Evolutionary conservation across 257 asterid genomes (phyloP).

Genomic region (Dorcoceras hygrometricum): DNA sequence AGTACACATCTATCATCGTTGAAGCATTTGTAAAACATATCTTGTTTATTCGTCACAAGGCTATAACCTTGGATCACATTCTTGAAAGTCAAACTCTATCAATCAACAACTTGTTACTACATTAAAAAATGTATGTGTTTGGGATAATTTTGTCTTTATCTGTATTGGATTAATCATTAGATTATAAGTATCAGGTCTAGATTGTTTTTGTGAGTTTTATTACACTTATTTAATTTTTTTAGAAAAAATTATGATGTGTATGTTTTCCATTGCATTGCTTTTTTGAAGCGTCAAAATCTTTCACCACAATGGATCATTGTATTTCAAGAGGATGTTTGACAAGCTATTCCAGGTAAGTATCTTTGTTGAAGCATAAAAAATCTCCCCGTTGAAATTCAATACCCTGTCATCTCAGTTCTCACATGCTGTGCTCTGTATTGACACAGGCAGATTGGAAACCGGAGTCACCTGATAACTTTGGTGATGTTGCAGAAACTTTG

Average conservation of each 20-base stretch:
- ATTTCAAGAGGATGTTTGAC: constrained; percentile 83
- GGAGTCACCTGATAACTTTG: constrained; percentile 71
- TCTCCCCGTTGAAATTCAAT: constrained; percentile 14
- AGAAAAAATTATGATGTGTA: not conserved
- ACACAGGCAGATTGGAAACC: constrained; percentile 94
- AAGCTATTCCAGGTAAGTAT: constrained; percentile 78
- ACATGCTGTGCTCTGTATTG: constrained; percentile 18
- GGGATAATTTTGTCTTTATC: not conserved
- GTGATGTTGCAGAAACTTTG: constrained; percentile 54
- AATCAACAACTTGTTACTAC: not conserved
- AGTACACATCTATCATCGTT: not conserved
- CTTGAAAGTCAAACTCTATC: not conserved
- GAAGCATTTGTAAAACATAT: too few species aligned
- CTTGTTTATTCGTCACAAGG: too few species aligned
- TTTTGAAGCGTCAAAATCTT: constrained; percentile 82
- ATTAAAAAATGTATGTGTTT: not conserved
- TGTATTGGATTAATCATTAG: not conserved
- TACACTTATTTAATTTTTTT: not conserved
- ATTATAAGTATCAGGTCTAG: not conserved
- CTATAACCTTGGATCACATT: too few species aligned
- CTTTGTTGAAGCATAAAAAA: constrained; percentile 22
- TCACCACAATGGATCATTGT: constrained; percentile 74
- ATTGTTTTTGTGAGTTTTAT: not conserved
- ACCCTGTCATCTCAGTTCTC: constrained; percentile 30
- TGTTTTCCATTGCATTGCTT: not conserved